Conservation (phyloP, 2,329 filamentous ascomycete genomes). For the Fusarium abutilonis region DNA sequence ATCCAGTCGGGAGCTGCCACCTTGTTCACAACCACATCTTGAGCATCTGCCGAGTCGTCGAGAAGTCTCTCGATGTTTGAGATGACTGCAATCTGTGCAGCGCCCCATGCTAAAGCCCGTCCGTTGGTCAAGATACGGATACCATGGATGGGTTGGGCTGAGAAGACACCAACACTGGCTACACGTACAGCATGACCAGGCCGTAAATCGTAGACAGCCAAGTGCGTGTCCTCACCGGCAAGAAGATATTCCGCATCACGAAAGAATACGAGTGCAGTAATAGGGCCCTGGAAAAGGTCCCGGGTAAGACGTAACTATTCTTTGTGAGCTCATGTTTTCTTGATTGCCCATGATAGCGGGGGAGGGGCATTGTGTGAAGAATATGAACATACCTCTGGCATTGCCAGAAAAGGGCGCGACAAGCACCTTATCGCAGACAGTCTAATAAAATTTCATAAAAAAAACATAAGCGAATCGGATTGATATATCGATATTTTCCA, state of each 20-base stretch:
- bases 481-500: not conserved
- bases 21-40: slow-evolving; percentile 47
- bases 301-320: slow-evolving; percentile 39
- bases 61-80: slow-evolving; percentile 43
- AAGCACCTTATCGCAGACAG: not conserved
- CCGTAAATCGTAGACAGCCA: slow-evolving; percentile 62
- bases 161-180: slow-evolving; percentile 65
- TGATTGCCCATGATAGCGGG: slow-evolving; percentile 35
- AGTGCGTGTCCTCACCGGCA: slow-evolving; percentile 67
- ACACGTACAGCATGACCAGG: slow-evolving; percentile 49
- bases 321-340: slow-evolving; percentile 18
- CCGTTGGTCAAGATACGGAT: slow-evolving; percentile 59
- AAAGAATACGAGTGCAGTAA: slow-evolving; percentile 69
- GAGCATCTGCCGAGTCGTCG: slow-evolving; percentile 34
- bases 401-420: slow-evolving; percentile 7
- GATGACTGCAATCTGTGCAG: slow-evolving; percentile 61
- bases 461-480: not conserved
- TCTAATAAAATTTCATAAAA: not conserved
- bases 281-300: slow-evolving; percentile 61
- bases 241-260: slow-evolving; percentile 57
- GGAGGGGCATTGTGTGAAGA: slow-evolving; percentile 38
- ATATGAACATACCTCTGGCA: slow-evolving; percentile 30
- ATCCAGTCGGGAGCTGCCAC: slow-evolving; percentile 77
- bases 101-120: slow-evolving; percentile 75
- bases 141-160: slow-evolving; percentile 78